Evolutionary conservation across 345 rosid species (phyloP).

Genomic region (Gossypium mustelinum): DNA sequence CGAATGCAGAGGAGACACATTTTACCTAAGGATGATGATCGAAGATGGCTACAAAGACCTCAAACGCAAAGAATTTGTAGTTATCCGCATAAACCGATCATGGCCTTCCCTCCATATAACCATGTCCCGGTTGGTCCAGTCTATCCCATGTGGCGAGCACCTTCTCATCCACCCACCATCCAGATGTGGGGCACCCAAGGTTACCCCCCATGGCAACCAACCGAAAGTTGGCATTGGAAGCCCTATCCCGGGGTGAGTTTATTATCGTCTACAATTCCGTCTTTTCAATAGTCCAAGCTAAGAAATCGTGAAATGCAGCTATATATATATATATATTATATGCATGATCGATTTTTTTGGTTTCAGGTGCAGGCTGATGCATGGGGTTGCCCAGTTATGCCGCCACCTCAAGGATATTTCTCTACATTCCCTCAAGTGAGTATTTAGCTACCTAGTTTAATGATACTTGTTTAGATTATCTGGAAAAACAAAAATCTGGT

Average conservation of each 20-base stretch:
- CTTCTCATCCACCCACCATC: conserved; percentile 40
- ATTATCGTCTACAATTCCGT: neutral
- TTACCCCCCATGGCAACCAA: conserved; percentile 44
- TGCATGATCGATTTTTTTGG: neutral
- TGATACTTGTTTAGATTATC: neutral
- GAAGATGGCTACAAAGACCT: conserved; percentile 63
- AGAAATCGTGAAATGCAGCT: conserved; percentile 3
- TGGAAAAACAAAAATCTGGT: neutral
- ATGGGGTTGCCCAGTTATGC: conserved; percentile 94
- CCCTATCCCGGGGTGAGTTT: conserved; percentile 55
- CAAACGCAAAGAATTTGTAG: conserved; percentile 39
- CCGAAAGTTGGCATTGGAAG: conserved; percentile 74
- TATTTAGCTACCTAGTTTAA: neutral
- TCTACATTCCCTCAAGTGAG: conserved; percentile 47
- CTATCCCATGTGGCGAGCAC: conserved; percentile 68
- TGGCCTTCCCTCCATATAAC: conserved; percentile 69
- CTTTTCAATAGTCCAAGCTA: neutral
- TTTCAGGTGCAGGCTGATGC: conserved; percentile 71
- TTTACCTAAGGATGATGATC: conserved; percentile 76
- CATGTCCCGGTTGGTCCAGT: conserved; percentile 26
- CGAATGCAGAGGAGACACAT: conserved; percentile 77
- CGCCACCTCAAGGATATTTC: conserved; percentile 34
- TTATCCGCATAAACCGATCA: conserved; percentile 51
- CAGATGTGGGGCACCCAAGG: conserved; percentile 59
- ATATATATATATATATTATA: neutral